phyloP scores from a whole-genome alignment of 2,329 filamentous ascomycete genomes.

The Byssoonygena ceratinophila region DNA sequence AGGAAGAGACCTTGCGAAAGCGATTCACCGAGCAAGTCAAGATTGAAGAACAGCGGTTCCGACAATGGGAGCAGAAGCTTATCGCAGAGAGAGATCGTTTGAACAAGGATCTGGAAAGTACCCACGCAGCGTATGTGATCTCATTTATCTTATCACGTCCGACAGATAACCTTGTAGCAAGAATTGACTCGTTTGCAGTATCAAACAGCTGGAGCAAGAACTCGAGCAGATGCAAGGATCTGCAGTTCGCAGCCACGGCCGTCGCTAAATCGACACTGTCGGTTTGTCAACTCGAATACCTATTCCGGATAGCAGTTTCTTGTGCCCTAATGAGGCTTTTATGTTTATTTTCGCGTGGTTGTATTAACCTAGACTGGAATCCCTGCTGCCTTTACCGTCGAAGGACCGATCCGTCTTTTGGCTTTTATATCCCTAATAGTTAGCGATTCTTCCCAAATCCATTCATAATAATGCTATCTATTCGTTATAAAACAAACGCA shows the following conservation, averaged over 20 bases:
- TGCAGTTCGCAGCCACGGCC: conserved; percentile 80
- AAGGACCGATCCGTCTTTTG: conserved; percentile 1
- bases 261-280: conserved; percentile 53
- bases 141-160: neutral
- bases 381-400: neutral
- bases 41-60: conserved; percentile 98
- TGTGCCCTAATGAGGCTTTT: conserved; percentile 31
- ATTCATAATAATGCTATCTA: conserved; percentile 12
- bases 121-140: conserved; percentile 60
- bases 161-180: neutral
- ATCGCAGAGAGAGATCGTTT: conserved; percentile 96
- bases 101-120: conserved; percentile 99
- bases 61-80: conserved; percentile 99
- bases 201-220: conserved; percentile 60
- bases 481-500: neutral
- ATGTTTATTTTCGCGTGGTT: conserved; percentile 26
- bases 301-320: conserved; percentile 30
- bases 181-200: conserved; percentile 30
- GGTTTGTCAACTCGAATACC: neutral
- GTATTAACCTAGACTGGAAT: conserved; percentile 1
- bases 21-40: conserved; percentile 99
- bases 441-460: conserved; percentile 15
- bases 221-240: conserved; percentile 88
- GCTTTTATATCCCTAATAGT: conserved; percentile 15
- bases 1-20: conserved; percentile 96